Conservation (phyloP, 495 filamentous ascomycete genomes). For the Hypoxylon crocopeplum region DNA sequence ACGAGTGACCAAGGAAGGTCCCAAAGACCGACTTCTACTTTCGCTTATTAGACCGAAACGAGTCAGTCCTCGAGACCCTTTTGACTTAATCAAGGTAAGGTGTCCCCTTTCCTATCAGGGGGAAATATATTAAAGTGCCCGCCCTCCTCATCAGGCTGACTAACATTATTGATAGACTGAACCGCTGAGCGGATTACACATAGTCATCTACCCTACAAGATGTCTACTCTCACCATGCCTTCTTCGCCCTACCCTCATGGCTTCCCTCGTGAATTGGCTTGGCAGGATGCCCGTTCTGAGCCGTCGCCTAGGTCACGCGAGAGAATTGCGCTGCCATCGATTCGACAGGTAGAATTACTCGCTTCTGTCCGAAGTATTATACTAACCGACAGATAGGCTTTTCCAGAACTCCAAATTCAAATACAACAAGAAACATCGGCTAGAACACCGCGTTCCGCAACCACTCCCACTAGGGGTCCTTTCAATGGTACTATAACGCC, state of each 20-base stretch:
- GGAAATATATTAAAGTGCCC: not conserved
- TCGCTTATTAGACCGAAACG: slow-evolving; percentile 1
- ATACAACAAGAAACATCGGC: slow-evolving; percentile 17
- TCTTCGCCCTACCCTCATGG: slow-evolving; percentile 35
- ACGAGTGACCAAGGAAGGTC: slow-evolving; percentile 5
- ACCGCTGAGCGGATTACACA: not conserved
- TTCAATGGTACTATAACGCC: slow-evolving; percentile 33
- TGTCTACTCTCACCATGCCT: slow-evolving; percentile 46
- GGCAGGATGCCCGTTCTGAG: slow-evolving; percentile 36
- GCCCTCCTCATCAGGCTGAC: slow-evolving; percentile 1
- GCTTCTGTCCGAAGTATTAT: not conserved
- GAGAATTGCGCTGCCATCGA: slow-evolving; percentile 51
- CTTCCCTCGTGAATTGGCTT: slow-evolving; percentile 37
- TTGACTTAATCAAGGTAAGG: not conserved
- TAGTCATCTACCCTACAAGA: slow-evolving; percentile 22
- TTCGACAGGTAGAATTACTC: slow-evolving; percentile 47
- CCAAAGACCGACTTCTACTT: not conserved
- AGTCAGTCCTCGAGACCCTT: not conserved
- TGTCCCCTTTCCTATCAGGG: not conserved
- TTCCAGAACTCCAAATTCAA: slow-evolving; percentile 44
- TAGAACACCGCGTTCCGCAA: slow-evolving; percentile 33
- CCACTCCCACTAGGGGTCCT: slow-evolving; percentile 33
- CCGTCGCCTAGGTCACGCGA: slow-evolving; percentile 31
- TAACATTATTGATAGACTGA: slow-evolving; percentile 9
- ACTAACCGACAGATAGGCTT: slow-evolving; percentile 41